Evolutionary conservation across 148 eudicot genomes (phyloP), one percentile per base, ranked within the genome.

Genomic region (Diospyros lotus): DNA sequence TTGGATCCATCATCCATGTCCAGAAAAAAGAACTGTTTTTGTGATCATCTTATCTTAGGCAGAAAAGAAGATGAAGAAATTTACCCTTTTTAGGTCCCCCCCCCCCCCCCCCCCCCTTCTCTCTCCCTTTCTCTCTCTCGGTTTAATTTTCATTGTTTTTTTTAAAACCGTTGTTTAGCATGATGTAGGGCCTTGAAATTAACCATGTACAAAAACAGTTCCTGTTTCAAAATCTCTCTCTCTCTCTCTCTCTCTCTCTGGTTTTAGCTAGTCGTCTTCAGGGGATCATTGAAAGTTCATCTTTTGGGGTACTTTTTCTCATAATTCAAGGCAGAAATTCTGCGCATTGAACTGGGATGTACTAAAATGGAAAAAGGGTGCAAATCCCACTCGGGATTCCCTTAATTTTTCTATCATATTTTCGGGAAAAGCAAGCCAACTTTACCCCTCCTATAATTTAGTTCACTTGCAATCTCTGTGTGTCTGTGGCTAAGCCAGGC

Each of bases 151-250:
- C n/a, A 1, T 55, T 53, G 61, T 68, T 63, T 44, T 58, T 82
- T 71, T 83, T 79, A 81, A 79, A 76, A 77, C 78, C 18, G 68
- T 68, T 78, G 77, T 76, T 84, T 46, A 81, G 73, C 72, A 60
- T 53, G 59, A 79, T 4, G 51, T 86, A 81, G 89, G 78, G 68
- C 68, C 71, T 73, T 18, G 58, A 64, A 68, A 68, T 69, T 68
- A 71, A 76, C 65, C 64, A 67, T 88, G 92, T 86, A 86, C 86
- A 86, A 88, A 82, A 77, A 28, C 28, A 71, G 60, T 76, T 81
- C 73, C 78, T 73, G 72, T 66, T 72, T 73, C 72, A 80, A 76
- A 81, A 79, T 45, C n/a, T 59, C 64, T 76, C 18, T 58, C 58
- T 48, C 60, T 65, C 45, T 67, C 52, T 52, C 66, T 39, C n/a